A percentile compares a stretch with the other conserved stretches of the same genome.
Conservation (phyloP, 2,329 filamentous ascomycete species). For the Monascus ruber region DNA sequence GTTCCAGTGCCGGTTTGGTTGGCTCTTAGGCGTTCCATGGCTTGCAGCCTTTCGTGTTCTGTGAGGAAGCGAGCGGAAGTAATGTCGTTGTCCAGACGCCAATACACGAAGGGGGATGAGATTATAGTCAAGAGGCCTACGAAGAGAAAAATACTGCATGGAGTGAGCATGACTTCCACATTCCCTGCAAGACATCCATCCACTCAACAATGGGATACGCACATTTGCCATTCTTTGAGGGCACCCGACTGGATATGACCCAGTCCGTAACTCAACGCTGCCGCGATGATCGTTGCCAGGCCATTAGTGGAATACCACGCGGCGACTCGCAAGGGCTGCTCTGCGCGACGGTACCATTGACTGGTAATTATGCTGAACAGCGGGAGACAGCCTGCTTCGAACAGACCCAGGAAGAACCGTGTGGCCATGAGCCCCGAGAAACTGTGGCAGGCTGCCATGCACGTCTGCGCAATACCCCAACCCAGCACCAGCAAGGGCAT, state of each 20-base stretch:
- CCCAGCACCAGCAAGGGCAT: slow-evolving; percentile 41
- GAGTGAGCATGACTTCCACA: neutral
- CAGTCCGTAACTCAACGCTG: slow-evolving; percentile 45
- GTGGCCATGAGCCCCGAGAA: slow-evolving; percentile 37
- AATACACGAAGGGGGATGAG: slow-evolving; percentile 48
- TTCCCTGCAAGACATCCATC: too few species aligned
- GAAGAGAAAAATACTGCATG: slow-evolving; percentile 46
- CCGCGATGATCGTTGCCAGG: slow-evolving; percentile 45
- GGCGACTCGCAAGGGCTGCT: slow-evolving; percentile 53
- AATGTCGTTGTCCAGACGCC: slow-evolving; percentile 48
- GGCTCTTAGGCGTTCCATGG: slow-evolving; percentile 38
- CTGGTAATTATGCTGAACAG: slow-evolving; percentile 36
- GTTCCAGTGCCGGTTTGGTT: slow-evolving; percentile 39
- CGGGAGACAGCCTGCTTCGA: slow-evolving; percentile 41
- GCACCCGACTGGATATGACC: slow-evolving; percentile 39
- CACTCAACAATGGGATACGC: slow-evolving; percentile 2
- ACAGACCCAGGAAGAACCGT: slow-evolving; percentile 43
- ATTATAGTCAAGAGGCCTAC: slow-evolving; percentile 50
- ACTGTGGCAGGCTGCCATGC: slow-evolving; percentile 37
- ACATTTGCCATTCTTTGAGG: slow-evolving; percentile 43
- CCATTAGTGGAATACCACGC: slow-evolving; percentile 58
- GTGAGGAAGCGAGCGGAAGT: slow-evolving; percentile 39
- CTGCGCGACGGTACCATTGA: slow-evolving; percentile 39
- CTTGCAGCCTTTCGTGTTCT: slow-evolving; percentile 35
- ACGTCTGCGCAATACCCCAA: slow-evolving; percentile 39